phyloP scores from a whole-genome alignment of 345 rosid genomes.

The Citropsis articulata region DNA sequence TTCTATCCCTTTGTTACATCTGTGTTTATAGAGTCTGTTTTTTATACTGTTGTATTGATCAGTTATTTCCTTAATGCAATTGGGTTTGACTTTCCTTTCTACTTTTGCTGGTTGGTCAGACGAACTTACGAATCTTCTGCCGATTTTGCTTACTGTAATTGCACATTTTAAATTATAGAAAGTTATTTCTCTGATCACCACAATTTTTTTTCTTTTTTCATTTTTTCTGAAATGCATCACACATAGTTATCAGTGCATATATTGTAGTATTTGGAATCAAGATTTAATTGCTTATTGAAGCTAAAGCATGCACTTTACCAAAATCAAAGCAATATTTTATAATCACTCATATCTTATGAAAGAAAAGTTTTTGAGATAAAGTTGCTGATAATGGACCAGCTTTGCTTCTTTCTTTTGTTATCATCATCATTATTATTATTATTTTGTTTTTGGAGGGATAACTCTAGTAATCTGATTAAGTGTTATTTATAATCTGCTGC shows the following conservation, averaged over 20 bases:
- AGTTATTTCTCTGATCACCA: neutral
- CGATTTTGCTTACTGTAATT: neutral
- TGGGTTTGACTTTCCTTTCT: neutral
- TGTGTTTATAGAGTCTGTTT: neutral
- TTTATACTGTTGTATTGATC: neutral
- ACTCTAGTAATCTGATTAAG: constrained; percentile 39
- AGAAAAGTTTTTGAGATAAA: neutral
- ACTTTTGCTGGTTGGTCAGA: neutral
- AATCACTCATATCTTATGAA: neutral
- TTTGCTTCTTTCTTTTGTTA: neutral
- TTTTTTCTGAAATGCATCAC: too few species aligned
- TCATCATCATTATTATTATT: neutral
- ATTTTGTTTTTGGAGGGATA: neutral
- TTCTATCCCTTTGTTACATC: neutral
- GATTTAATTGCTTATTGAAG: neutral
- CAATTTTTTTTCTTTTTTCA: too few species aligned
- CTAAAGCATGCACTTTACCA: neutral
- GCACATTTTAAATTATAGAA: neutral
- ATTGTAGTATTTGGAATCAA: neutral
- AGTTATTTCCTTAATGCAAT: neutral
- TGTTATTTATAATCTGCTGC: constrained; percentile 45
- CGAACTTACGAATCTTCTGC: neutral
- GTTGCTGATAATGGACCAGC: neutral
- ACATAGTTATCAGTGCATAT: neutral
- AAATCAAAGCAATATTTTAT: neutral